Evolutionary conservation across 768 basidiomycete species (phyloP).

Genomic region (Termitomyces sp.): DNA sequence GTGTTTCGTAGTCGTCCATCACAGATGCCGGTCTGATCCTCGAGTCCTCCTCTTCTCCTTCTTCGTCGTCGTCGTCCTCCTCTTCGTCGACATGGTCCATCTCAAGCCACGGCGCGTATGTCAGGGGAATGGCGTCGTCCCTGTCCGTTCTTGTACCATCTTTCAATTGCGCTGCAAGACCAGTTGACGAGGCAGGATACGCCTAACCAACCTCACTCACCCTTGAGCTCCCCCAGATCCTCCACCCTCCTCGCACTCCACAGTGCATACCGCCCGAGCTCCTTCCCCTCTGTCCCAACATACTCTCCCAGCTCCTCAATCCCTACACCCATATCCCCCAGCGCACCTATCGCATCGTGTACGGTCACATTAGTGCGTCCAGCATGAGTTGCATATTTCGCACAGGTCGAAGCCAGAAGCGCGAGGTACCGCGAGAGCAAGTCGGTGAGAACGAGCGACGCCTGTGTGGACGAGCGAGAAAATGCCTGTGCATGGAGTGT

Average conservation of each 20-base stretch:
- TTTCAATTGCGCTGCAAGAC: slow-evolving; percentile 48
- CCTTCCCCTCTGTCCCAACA: slow-evolving; percentile 57
- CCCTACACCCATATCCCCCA: slow-evolving; percentile 71
- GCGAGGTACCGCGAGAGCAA: slow-evolving; percentile 70
- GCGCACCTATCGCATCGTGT: slow-evolving; percentile 56
- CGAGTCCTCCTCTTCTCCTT: slow-evolving; percentile 3
- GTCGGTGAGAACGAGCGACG: slow-evolving; percentile 65
- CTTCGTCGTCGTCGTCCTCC: slow-evolving; percentile 20
- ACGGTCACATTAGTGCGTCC: slow-evolving; percentile 55
- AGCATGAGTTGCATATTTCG: slow-evolving; percentile 69
- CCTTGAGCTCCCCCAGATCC: slow-evolving; percentile 68
- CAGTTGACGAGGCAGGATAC: slow-evolving; percentile 16
- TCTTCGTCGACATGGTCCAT: slow-evolving; percentile 23
- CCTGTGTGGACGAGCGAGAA: slow-evolving; percentile 69
- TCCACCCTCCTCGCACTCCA: slow-evolving; percentile 62
- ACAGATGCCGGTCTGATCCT: slow-evolving; percentile 19
- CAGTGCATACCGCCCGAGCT: slow-evolving; percentile 61
- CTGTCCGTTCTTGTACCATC: slow-evolving; percentile 51
- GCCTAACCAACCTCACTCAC: slow-evolving; percentile 35
- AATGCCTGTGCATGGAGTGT: slow-evolving; percentile 77
- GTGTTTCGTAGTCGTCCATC: slow-evolving; percentile 10
- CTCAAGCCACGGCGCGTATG: slow-evolving; percentile 34
- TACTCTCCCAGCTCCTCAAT: slow-evolving; percentile 69
- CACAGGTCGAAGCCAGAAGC: slow-evolving; percentile 60
- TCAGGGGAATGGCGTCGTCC: slow-evolving; percentile 51